These are phyloP conservation scores for Trichosporon sp. DNA, from an alignment of 1,284 basidiomycete genomes.

Conservation along the genomic window DNA sequence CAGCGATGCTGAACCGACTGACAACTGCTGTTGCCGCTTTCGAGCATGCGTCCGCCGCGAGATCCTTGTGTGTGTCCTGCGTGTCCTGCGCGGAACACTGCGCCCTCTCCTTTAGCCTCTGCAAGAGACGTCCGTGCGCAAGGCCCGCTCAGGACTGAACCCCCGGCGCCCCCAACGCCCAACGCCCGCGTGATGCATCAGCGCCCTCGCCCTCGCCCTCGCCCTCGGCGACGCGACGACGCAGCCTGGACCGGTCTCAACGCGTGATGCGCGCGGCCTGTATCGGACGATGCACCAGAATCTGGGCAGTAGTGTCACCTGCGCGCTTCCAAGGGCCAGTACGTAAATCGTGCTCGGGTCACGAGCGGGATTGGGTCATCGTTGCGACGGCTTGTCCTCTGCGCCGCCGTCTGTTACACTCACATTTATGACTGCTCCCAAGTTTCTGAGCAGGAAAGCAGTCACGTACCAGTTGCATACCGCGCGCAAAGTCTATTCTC, in stretches of 20 bases:
- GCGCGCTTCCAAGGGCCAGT: no score
- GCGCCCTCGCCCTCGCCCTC: neutral
- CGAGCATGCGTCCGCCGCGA: neutral
- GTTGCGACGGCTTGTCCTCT: no score
- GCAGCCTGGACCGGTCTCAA: neutral
- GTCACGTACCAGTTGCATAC: no score
- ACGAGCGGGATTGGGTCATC: no score
- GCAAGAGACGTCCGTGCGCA: neutral
- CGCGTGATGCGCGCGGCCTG: neutral
- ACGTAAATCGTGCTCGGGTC: no score
- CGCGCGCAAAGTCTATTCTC: no score
- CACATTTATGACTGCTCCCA: no score
- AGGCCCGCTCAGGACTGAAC: neutral
- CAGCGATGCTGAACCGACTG: neutral
- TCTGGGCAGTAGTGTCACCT: neutral
- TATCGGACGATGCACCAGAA: neutral
- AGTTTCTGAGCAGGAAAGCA: no score
- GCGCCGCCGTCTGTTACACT: no score
- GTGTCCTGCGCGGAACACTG: neutral
- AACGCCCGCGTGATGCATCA: neutral
- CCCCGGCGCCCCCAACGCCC: neutral
- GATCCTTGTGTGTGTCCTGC: neutral
- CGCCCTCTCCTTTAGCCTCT: neutral
- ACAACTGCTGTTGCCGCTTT: neutral
- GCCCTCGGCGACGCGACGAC: neutral